Evolutionary conservation across 495 filamentous ascomycete species (phyloP), one percentile per base, ranked within the genome.

Genomic region (Lasiosphaeria miniovina): DNA sequence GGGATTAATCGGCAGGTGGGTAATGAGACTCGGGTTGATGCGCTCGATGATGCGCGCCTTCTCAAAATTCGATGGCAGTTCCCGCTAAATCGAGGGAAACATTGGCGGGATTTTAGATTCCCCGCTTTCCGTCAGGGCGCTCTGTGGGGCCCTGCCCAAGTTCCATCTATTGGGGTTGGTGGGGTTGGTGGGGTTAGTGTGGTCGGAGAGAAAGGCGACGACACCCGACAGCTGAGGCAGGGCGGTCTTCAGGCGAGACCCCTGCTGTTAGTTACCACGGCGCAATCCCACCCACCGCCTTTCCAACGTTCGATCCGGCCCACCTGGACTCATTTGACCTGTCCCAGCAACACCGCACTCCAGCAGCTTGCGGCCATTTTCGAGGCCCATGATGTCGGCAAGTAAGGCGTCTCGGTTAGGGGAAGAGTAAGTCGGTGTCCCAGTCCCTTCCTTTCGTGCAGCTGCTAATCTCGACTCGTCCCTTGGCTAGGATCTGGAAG

Each of bases 351-450:
- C 24, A 24, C 24, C 24, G 24, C 24, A 24, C 24, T 24, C 24
- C 24, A 24, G 24, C 24, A 24, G 24, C 24, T 24, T 35, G 10
- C 8, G 17, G 31, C 41, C 40, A 7, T 17, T 7, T 34, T 4
- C 5, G 49, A 5, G 12, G 8, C 49, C 35, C 60, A 51, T 64
- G 59, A 90, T 93, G 90, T 89, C 92, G 65, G 87, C 91, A 51
- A 88, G 85, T 41, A 97, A 96, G 80, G 90, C 91, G 63, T 90
- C 90, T 61, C 88, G 94, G 64, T 82, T 96, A 71, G 94, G 94
- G 70, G 94, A 98, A 87, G 95, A 98, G 94, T 98, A 84, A 81
- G 92, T 81, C 36, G 43, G 9, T 46, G 36, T 36, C 50, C 14
- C 10, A 10, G 9, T 14, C 58, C 14, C 31, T 46, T 36, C 45